A percentile compares a stretch with the other conserved stretches of the same genome.
Conservation (phyloP, 108 stramenopile species). For the Discostella pseudostelligera region DNA sequence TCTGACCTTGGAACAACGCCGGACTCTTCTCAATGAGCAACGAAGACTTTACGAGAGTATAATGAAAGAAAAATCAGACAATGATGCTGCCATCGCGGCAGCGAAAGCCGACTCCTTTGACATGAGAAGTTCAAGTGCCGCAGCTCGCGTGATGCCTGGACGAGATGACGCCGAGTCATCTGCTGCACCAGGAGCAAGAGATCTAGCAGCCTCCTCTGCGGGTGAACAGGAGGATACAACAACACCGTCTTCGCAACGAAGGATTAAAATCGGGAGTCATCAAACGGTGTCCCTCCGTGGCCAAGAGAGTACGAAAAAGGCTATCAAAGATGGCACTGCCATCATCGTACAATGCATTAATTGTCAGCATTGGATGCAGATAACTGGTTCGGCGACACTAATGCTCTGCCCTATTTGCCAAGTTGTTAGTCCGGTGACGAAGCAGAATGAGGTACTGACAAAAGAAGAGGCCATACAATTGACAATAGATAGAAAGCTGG, state of each 20-base stretch:
- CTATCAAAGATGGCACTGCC: conserved; percentile 72
- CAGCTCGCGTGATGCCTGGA: conserved; percentile 15
- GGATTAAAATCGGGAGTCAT: conserved; percentile 49
- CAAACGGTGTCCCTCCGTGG: conserved; percentile 67
- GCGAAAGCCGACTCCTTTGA: conserved; percentile 43
- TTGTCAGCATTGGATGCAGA: conserved; percentile 86
- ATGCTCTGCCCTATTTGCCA: conserved; percentile 84
- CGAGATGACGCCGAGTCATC: conserved; percentile 36
- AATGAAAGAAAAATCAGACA: conserved; percentile 54
- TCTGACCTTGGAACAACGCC: conserved; percentile 53
- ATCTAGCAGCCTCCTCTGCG: too few species aligned
- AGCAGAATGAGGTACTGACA: conserved; percentile 49
- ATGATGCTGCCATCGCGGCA: conserved; percentile 47
- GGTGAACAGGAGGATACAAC: background rate
- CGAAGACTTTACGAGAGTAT: conserved; percentile 68
- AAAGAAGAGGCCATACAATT: conserved; percentile 69
- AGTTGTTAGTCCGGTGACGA: conserved; percentile 61
- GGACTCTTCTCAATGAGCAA: conserved; percentile 74
- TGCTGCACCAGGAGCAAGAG: too few species aligned
- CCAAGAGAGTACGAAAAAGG: conserved; percentile 62
- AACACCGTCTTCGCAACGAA: background rate
- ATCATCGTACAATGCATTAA: conserved; percentile 69
- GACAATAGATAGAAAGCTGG: conserved; percentile 71
- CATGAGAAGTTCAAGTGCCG: conserved; percentile 25
- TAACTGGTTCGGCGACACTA: conserved; percentile 63